phyloP scores from a whole-genome alignment of 768 basidiomycete genomes.

The Naganishia vishniacii region DNA sequence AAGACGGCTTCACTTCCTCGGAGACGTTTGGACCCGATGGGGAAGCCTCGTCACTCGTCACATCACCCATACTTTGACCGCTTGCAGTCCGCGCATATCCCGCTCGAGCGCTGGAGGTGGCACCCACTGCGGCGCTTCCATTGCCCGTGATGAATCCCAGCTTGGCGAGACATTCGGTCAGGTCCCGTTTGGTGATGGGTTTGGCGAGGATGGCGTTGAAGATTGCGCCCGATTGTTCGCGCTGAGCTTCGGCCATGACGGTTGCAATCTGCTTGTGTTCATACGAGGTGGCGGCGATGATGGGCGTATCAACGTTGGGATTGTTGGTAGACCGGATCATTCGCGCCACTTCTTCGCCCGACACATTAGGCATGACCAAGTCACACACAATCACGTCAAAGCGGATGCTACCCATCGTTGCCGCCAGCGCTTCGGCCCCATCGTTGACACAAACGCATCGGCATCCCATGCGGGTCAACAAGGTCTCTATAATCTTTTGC shows the following conservation, averaged over 20 bases:
- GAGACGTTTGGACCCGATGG: background rate
- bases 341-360: constrained; percentile 90
- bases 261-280: constrained; percentile 38
- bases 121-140: background rate
- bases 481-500: constrained; percentile 91
- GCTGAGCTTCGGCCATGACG: constrained; percentile 19
- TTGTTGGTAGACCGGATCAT: constrained; percentile 96
- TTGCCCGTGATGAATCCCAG: constrained; percentile 60
- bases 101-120: background rate
- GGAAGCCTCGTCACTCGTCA: background rate
- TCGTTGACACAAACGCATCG: constrained; percentile 92
- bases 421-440: constrained; percentile 92
- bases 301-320: constrained; percentile 88
- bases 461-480: constrained; percentile 88
- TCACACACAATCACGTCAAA: constrained; percentile 96
- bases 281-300: constrained; percentile 48
- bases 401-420: constrained; percentile 95
- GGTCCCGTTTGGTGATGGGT: constrained; percentile 80
- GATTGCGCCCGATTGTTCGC: constrained; percentile 36
- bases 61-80: background rate
- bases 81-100: constrained; percentile 1
- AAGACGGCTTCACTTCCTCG: background rate
- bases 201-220: constrained; percentile 62
- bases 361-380: constrained; percentile 90
- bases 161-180: constrained; percentile 71